Base-by-base conservation (phyloP, 495 filamentous ascomycete species). In the Penicillium alfredii region DNA sequence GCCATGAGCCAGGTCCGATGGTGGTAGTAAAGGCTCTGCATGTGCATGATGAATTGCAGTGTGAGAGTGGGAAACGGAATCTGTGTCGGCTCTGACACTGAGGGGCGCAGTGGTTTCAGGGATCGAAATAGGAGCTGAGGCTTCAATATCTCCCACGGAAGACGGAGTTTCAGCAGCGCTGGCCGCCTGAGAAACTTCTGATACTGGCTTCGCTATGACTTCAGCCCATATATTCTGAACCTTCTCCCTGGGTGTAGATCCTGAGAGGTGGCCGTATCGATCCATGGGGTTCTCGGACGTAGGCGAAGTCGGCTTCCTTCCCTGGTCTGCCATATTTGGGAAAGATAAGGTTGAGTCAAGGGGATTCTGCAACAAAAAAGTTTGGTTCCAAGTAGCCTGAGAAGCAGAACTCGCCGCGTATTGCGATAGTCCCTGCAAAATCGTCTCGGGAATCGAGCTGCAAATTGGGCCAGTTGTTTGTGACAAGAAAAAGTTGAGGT, bases 81-180 rank as follows among this genome's bases (percentile, higher is more conserved):
- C 47, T 8, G 49, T 48, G 15, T 64, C 62, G 16, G 47, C 36
- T 24, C 63, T 60, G 4, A 64, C 49, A 47, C 64, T 71, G 12
- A 69, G 52, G 17, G 64, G 67, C 4, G 49, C 47, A 10, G 46
- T 51, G 12, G 43, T 58, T 31, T 66, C 60, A 1, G 63, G 58
- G 7, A 58, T 27, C 14, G 56, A 34, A 6, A 42, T 28, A 18
- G 57, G 47, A 3, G 44, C 43, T 1, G 51, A 49, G 20, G 64
- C 48, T 20, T 69, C 64, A 15, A 71, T 60, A 51, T 71, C 67
- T 4, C 55, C 64, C 13, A 53, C 47, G 9, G 64, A 68, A 10
- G 67, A 69, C n/a, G 67, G 63, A 2, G 63, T 69, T 6, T 48
- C 51, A 30, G 55, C 58, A 9, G 43, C 26, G 35, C 49, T 55